Percentiles rank a stretch among this genome's conserved stretches.
phyloP scores from a whole-genome alignment of 441 rosid genomes.

The Mallotus japonicus region DNA sequence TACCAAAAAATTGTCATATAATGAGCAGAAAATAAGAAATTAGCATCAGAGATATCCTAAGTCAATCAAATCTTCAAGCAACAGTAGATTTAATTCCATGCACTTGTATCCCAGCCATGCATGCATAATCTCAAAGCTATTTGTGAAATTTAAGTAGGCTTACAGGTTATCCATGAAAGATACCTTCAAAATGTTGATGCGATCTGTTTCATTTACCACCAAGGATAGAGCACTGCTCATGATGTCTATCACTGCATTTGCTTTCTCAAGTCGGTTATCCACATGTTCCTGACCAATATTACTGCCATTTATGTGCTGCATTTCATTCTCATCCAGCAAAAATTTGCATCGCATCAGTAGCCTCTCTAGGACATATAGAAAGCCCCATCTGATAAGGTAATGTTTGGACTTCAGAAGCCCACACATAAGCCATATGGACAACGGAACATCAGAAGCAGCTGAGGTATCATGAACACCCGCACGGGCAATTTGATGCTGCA shows the following conservation, averaged over 20 bases:
- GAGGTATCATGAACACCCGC: conserved; percentile 70
- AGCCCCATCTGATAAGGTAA: conserved; percentile 81
- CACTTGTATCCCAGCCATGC: not conserved
- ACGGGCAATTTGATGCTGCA: conserved; percentile 64
- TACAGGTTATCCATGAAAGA: conserved; percentile 19
- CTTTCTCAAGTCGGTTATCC: conserved; percentile 81
- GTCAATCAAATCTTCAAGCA: not conserved
- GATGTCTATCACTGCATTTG: conserved; percentile 89
- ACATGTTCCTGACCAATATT: conserved; percentile 39
- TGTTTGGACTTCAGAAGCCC: conserved; percentile 92
- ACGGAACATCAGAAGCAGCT: conserved; percentile 69
- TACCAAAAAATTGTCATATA: not conserved
- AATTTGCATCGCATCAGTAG: conserved; percentile 96
- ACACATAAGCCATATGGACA: conserved; percentile 82
- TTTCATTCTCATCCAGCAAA: conserved; percentile 85
- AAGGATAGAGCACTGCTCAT: conserved; percentile 94
- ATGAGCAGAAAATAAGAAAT: not conserved
- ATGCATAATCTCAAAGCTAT: not conserved
- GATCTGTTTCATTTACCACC: conserved; percentile 91
- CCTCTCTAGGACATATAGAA: conserved; percentile 82
- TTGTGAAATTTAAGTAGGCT: not conserved
- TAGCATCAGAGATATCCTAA: not conserved
- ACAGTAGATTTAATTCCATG: conserved; percentile 7
- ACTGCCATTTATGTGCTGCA: conserved; percentile 50
- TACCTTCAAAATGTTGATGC: conserved; percentile 95